A percentile compares a stretch with the other conserved stretches of the same genome.
These are phyloP conservation scores for Epichloe hybrida DNA, from an alignment of 2,329 filamentous ascomycete species.

Conservation along the genomic window DNA sequence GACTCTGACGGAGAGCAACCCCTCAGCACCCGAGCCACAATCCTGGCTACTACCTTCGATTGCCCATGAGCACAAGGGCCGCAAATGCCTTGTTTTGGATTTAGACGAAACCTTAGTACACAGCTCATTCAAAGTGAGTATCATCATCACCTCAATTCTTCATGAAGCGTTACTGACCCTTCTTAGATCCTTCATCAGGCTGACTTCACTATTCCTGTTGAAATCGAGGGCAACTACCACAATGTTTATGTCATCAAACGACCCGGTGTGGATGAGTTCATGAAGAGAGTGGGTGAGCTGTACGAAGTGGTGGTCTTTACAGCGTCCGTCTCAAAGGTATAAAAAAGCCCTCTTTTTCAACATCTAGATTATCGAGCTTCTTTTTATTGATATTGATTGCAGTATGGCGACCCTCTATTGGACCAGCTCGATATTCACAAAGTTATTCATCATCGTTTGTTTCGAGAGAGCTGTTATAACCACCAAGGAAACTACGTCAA, in stretches of 20 bases:
- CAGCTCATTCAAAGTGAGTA: conserved; percentile 79
- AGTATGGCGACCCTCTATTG: conserved; percentile 92
- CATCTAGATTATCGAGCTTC: conserved; percentile 5
- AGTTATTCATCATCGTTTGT: conserved; percentile 88
- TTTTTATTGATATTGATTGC: conserved; percentile 6
- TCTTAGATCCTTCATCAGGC: conserved; percentile 85
- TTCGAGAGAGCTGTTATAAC: conserved; percentile 98
- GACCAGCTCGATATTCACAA: conserved; percentile 96
- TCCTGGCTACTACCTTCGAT: conserved; percentile 74
- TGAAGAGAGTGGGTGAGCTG: conserved; percentile 94
- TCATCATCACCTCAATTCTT: neutral
- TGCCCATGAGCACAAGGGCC: conserved; percentile 63
- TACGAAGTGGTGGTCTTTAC: conserved; percentile 99
- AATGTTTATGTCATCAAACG: conserved; percentile 99
- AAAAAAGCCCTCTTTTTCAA: neutral
- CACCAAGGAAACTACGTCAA: conserved; percentile 99
- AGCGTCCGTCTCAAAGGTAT: conserved; percentile 90
- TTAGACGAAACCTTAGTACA: conserved; percentile 94
- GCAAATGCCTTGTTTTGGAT: conserved; percentile 91
- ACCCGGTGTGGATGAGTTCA: conserved; percentile 96
- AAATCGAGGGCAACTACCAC: conserved; percentile 97
- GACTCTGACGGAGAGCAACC: conserved; percentile 27
- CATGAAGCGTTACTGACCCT: conserved; percentile 3
- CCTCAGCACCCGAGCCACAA: conserved; percentile 28
- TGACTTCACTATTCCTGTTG: conserved; percentile 96